A percentile compares a stretch with the other conserved stretches of the same genome.
phyloP scores from a whole-genome alignment of 305 asterid genomes.

The Fraxinus dipetala region DNA sequence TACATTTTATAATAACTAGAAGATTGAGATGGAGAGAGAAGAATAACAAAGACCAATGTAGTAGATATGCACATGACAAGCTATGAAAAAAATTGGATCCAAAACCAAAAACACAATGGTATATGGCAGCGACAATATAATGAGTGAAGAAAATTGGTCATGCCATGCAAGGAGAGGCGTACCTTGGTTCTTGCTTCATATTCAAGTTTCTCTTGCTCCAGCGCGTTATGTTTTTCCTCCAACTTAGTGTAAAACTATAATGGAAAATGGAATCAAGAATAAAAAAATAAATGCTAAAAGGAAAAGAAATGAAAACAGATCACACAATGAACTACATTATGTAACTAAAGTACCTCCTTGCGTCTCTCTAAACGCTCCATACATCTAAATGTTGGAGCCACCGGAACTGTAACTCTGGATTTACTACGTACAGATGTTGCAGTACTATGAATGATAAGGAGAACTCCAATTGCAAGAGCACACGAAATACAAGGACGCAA shows the following conservation, averaged over 20 bases:
- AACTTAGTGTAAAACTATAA: constrained; percentile 67
- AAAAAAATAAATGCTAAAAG: background rate
- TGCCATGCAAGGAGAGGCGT: background rate
- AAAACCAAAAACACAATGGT: background rate
- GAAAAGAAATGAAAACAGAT: background rate
- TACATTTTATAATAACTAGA: background rate
- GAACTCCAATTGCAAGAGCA: constrained; percentile 12
- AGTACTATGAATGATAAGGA: constrained; percentile 52
- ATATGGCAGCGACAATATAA: background rate
- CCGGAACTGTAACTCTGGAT: constrained; percentile 67
- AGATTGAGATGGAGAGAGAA: background rate
- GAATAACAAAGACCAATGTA: background rate
- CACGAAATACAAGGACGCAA: constrained; percentile 23
- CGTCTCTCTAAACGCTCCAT: constrained; percentile 67
- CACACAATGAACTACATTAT: constrained; percentile 24
- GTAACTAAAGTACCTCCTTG: constrained; percentile 55
- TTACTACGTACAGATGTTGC: constrained; percentile 59
- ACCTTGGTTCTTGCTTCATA: constrained; percentile 76
- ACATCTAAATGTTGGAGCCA: constrained; percentile 63
- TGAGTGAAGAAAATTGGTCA: background rate
- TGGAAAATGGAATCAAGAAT: background rate
- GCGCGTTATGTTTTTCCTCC: constrained; percentile 82
- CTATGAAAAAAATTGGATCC: background rate
- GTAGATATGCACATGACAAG: background rate
- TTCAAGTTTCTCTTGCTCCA: constrained; percentile 76